A percentile compares a stretch with the other conserved stretches of the same genome.
These are phyloP conservation scores for Casaregolazyma lundiana DNA, from an alignment of 1,139 yeast species.

Conservation along the genomic window DNA sequence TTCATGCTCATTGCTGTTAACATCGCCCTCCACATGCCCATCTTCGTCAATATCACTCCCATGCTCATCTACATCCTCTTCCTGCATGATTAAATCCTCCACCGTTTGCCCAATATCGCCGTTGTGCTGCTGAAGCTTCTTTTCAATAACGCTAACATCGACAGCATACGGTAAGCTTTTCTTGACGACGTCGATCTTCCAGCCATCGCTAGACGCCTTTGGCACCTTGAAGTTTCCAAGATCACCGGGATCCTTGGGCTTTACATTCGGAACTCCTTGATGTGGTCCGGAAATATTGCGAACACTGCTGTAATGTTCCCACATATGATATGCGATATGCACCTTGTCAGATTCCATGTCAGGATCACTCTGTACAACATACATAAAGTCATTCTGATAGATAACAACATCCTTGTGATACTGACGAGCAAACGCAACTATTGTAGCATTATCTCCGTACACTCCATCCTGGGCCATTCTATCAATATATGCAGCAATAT, in stretches of 20 bases:
- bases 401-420: constrained; percentile 33
- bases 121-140: constrained; percentile 19
- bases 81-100: constrained; percentile 21
- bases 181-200: constrained; percentile 33
- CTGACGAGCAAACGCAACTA: constrained; percentile 38
- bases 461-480: constrained; percentile 38
- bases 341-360: constrained; percentile 16
- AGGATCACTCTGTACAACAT: constrained; percentile 28
- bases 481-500: constrained; percentile 33
- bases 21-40: constrained; percentile 1
- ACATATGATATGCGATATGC: constrained; percentile 40
- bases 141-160: constrained; percentile 17
- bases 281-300: constrained; percentile 37
- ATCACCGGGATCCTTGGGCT: constrained; percentile 17
- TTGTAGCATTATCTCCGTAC: constrained; percentile 40
- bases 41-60: constrained; percentile 11
- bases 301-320: constrained; percentile 42
- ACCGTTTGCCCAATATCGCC: constrained; percentile 23
- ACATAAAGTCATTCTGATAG: constrained; percentile 36
- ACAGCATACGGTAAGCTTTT: constrained; percentile 23
- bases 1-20: neutral
- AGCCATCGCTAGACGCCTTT: constrained; percentile 15
- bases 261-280: constrained; percentile 34
- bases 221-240: constrained; percentile 5
- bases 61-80: constrained; percentile 6